These are phyloP conservation scores for Termitomyces bulborhizus DNA, from an alignment of 768 basidiomycete genomes.

Conservation along the genomic window DNA sequence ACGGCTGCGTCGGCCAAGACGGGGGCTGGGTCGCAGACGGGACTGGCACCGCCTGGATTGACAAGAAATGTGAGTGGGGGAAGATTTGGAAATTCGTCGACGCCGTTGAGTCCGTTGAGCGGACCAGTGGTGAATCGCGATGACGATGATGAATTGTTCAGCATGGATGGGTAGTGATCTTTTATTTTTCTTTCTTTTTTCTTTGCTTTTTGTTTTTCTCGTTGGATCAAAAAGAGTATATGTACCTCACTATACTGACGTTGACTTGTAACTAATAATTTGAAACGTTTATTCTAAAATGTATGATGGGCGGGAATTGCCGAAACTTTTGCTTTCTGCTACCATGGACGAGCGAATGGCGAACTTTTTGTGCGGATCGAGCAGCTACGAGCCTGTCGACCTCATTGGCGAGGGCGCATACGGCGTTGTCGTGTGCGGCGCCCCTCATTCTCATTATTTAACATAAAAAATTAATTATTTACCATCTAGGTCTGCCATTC, in stretches of 20 bases:
- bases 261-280: not conserved
- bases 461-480: not conserved
- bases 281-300: not conserved
- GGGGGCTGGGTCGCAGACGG: conserved; percentile 16
- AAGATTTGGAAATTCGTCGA: conserved; percentile 23
- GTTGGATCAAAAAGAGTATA: conserved; percentile 1
- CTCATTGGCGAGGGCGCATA: conserved; percentile 95
- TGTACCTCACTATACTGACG: not conserved
- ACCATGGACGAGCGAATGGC: conserved; percentile 23
- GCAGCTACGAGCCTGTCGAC: conserved; percentile 67
- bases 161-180: conserved; percentile 46
- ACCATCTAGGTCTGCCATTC: conserved; percentile 57
- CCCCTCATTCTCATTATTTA: conserved; percentile 5
- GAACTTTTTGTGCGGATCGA: conserved; percentile 40
- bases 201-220: not conserved
- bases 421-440: conserved; percentile 68
- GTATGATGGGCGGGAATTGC: conserved; percentile 5
- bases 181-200: not conserved
- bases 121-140: conserved; percentile 51
- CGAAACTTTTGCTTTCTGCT: conserved; percentile 1
- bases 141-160: conserved; percentile 63
- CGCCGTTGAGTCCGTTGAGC: conserved; percentile 54
- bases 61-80: conserved; percentile 31
- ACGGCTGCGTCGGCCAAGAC: conserved; percentile 8
- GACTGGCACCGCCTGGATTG: conserved; percentile 28